These are phyloP conservation scores for Symbiodinium natans DNA, from an alignment of 73 alveolate genomes.

Conservation along the genomic window DNA sequence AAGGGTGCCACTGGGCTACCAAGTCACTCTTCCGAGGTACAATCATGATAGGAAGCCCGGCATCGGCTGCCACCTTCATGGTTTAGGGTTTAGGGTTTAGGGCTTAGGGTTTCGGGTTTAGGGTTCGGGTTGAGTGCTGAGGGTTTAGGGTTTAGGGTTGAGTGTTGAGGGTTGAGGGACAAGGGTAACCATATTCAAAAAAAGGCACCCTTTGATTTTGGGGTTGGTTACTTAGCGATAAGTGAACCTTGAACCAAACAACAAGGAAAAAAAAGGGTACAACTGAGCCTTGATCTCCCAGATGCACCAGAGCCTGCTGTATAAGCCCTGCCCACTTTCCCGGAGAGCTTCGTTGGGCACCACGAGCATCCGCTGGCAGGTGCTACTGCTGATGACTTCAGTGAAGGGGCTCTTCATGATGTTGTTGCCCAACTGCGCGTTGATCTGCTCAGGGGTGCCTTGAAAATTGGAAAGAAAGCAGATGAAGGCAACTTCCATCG, in stretches of 20 bases:
- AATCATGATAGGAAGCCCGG: constrained; percentile 42
- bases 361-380: constrained; percentile 73
- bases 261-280: not conserved
- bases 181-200: not conserved
- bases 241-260: not conserved
- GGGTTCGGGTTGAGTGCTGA: not conserved
- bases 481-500: constrained; percentile 46
- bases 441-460: constrained; percentile 15
- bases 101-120: not conserved
- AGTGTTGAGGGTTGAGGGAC: not conserved
- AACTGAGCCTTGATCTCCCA: constrained; percentile 90
- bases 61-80: constrained; percentile 23
- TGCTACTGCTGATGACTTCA: constrained; percentile 23
- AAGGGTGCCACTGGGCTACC: not conserved
- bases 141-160: not conserved
- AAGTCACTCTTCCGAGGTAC: constrained; percentile 20
- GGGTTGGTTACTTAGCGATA: too few species aligned
- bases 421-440: constrained; percentile 36
- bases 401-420: not conserved
- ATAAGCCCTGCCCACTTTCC: constrained; percentile 55
- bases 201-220: too few species aligned
- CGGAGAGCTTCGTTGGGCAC: constrained; percentile 60
- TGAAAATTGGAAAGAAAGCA: constrained; percentile 83
- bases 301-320: constrained; percentile 74
- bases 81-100: not conserved